phyloP scores from a whole-genome alignment of 2,329 filamentous ascomycete species.

The Epicoccum nigrum region DNA sequence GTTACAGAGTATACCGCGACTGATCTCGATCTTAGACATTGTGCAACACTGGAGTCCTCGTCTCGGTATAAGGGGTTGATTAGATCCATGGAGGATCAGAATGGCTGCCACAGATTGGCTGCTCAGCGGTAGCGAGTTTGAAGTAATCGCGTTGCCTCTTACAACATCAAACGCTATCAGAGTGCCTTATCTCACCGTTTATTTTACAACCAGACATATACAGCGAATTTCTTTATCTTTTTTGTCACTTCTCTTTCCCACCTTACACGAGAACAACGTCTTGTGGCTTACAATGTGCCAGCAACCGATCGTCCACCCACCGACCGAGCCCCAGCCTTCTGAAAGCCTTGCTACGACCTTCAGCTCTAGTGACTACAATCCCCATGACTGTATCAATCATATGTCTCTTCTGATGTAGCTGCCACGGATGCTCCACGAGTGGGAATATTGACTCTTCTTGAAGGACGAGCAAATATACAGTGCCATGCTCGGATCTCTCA shows the following conservation, averaged over 20 bases:
- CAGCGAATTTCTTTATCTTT: too few species aligned
- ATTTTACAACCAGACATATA: too few species aligned
- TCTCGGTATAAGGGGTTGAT: neutral
- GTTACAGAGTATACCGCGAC: neutral
- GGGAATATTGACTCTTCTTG: neutral
- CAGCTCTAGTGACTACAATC: neutral
- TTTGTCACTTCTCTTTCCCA: neutral
- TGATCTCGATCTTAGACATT: conserved; percentile 2
- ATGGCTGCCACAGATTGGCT: neutral
- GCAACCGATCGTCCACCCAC: neutral
- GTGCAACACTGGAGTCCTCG: conserved; percentile 14
- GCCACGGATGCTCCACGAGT: neutral
- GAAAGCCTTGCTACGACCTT: neutral
- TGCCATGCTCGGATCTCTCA: neutral
- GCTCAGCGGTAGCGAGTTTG: neutral
- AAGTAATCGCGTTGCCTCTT: too few species aligned
- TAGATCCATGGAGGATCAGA: neutral
- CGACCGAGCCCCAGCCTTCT: conserved; percentile 4
- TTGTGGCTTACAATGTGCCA: neutral
- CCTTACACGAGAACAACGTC: neutral
- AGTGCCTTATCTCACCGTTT: too few species aligned
- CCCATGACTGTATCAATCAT: conserved; percentile 1
- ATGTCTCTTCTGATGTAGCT: neutral
- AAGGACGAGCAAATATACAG: neutral
- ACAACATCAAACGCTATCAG: too few species aligned